Evolutionary conservation across 352 stramenopile genomes (phyloP), one percentile per base, ranked within the genome.

Genomic region (Globisporangium ultimum): DNA sequence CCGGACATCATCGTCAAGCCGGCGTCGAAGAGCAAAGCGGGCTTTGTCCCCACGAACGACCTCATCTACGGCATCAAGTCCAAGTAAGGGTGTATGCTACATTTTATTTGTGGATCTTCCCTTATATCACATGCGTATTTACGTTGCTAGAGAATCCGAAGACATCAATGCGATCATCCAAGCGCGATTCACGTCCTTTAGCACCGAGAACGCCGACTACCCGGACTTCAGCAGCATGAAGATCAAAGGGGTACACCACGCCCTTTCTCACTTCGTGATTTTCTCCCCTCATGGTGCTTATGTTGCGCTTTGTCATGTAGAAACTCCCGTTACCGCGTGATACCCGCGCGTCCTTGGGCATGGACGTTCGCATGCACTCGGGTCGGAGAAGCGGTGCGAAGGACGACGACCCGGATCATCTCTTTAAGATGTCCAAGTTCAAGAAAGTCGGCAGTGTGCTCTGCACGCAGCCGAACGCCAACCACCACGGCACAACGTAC

Each of bases 371-470:
- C 20, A 50, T 80, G 46, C 73, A 85, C 28, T 58, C 57, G 22
- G 70, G 69, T 5, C 8, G 28, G 28, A 36, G 20, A 60, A 55
- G 9, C 47, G 68, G 24, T 55, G 73, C 13, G 62, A 69, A 71
- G 21, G 61, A 63, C 47, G 51, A 65, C 17, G 76, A 89, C 41
- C 18, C 41, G 2, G 50, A 58, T 4, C 58, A 64, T 15, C 68
- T 79, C 3, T 93, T 93, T 74, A 93, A 93, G 53, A 91, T 93
- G 84, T 84, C 80, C 66, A 93, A 93, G 66, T 93, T 93, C 64
- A 89, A 87, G 61, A 85, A 86, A 28, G 80, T 93, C 17, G 79
- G 76, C 40, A 74, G 74, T 45, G 77, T 83, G 24, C 50, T 91
- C 10, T 80, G 64, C 60, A 92, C 84, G 48, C 84, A 93, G 42